These are phyloP conservation scores for Aspergillus haitiensis DNA, from an alignment of 495 filamentous ascomycete species.

Conservation along the genomic window DNA sequence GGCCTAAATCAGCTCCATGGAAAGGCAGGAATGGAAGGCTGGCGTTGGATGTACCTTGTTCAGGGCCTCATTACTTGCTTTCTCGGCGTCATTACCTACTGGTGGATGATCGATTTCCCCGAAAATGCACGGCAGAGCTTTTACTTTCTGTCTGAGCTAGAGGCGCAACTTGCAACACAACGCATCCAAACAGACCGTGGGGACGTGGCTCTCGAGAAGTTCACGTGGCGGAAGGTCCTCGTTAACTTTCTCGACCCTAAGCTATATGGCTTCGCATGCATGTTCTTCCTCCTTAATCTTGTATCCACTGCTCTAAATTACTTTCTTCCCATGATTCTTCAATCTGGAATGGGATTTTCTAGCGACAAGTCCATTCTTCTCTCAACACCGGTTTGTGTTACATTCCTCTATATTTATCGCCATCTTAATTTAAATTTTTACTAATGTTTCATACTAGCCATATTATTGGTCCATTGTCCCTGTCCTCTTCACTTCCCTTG, in stretches of 20 bases:
- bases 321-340: slow-evolving; percentile 70
- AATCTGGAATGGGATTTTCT: slow-evolving; percentile 70
- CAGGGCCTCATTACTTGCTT: slow-evolving; percentile 65
- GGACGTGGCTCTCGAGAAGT: slow-evolving; percentile 62
- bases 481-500: slow-evolving; percentile 65
- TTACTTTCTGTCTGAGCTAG: slow-evolving; percentile 59
- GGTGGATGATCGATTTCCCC: slow-evolving; percentile 81
- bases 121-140: slow-evolving; percentile 64
- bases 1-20: slow-evolving; percentile 67
- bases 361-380: slow-evolving; percentile 66
- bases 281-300: slow-evolving; percentile 75
- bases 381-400: slow-evolving; percentile 56
- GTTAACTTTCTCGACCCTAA: slow-evolving; percentile 65
- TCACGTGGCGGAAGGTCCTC: slow-evolving; percentile 59
- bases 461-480: slow-evolving; percentile 77
- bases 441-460: slow-evolving; percentile 38
- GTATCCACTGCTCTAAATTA: slow-evolving; percentile 68
- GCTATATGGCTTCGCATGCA: slow-evolving; percentile 68
- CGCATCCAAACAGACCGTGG: slow-evolving; percentile 64
- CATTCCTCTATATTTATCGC: background rate
- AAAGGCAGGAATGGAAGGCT: slow-evolving; percentile 59
- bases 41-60: slow-evolving; percentile 78
- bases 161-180: slow-evolving; percentile 55
- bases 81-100: slow-evolving; percentile 67
- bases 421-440: background rate